A percentile compares a stretch with the other conserved stretches of the same genome.
Evolutionary conservation across 306 rosid species (phyloP).

Genomic region (Gastrolobium bilobum): DNA sequence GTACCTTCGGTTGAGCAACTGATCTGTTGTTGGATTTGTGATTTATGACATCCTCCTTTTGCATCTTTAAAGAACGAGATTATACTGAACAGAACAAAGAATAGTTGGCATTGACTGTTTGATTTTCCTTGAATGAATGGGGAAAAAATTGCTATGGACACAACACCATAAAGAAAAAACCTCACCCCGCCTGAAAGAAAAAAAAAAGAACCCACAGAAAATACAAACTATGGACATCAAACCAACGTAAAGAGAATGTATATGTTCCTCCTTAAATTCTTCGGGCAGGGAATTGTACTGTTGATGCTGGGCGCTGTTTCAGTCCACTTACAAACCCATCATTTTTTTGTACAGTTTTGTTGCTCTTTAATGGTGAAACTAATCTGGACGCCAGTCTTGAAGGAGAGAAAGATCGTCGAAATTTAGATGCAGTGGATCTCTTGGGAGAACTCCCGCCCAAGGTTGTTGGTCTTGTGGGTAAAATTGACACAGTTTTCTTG

Average conservation of each 20-base stretch:
- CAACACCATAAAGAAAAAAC: conserved; percentile 28
- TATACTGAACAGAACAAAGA: too few species aligned
- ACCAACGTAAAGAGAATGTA: background rate
- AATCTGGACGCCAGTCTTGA: conserved; percentile 83
- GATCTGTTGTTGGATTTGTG: too few species aligned
- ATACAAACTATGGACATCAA: conserved; percentile 62
- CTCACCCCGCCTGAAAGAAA: conserved; percentile 27
- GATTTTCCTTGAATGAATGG: background rate
- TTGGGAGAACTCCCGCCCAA: conserved; percentile 69
- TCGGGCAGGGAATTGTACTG: conserved; percentile 60
- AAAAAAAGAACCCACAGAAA: background rate
- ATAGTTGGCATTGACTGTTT: background rate
- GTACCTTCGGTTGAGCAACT: too few species aligned
- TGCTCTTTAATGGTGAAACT: conserved; percentile 84
- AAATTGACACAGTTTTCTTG: conserved; percentile 66
- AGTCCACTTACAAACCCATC: conserved; percentile 67
- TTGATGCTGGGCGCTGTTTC: conserved; percentile 67
- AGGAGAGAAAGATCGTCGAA: conserved; percentile 88
- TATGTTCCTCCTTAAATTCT: conserved; percentile 48
- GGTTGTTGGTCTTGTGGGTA: conserved; percentile 57
- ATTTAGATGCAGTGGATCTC: conserved; percentile 71
- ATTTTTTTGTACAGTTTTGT: conserved; percentile 59
- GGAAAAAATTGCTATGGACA: conserved; percentile 43
- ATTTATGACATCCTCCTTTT: too few species aligned
- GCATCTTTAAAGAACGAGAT: too few species aligned